phyloP scores from a whole-genome alignment of 83 land plant species.

The Isoetes engelmannii region DNA sequence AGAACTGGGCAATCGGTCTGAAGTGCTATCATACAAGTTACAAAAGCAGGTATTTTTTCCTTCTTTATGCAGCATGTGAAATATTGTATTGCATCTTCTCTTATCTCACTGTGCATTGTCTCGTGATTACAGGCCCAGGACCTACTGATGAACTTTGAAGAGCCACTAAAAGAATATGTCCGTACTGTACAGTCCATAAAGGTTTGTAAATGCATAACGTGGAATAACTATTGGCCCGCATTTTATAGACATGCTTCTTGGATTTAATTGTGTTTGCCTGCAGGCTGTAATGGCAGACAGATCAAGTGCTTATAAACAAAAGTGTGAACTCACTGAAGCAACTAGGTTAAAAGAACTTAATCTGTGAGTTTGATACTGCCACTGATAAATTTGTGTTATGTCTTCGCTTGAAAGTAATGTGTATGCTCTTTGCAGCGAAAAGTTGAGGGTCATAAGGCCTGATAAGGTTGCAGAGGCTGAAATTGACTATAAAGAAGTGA shows the following conservation, averaged over 20 bases:
- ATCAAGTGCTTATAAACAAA: slow-evolving; percentile 80
- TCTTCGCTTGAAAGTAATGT: slow-evolving; percentile 8
- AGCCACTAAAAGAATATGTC: slow-evolving; percentile 95
- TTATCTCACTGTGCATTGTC: not conserved
- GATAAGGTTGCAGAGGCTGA: slow-evolving; percentile 81
- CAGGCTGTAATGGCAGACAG: slow-evolving; percentile 83
- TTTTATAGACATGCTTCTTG: not conserved
- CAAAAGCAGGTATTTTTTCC: slow-evolving; percentile 51
- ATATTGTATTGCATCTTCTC: slow-evolving; percentile 3
- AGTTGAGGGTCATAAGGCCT: slow-evolving; percentile 63
- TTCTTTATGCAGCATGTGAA: not conserved
- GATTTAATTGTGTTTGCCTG: slow-evolving; percentile 11
- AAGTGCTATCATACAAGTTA: slow-evolving; percentile 61
- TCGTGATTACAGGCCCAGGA: slow-evolving; percentile 58
- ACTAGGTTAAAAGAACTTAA: slow-evolving; percentile 80
- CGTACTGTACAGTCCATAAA: slow-evolving; percentile 89
- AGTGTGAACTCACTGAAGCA: slow-evolving; percentile 74
- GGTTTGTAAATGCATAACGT: no score
- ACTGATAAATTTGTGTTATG: not conserved
- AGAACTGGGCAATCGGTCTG: slow-evolving; percentile 72
- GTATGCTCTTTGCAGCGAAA: slow-evolving; percentile 54
- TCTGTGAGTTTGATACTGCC: slow-evolving; percentile 47
- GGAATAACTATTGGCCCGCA: not conserved
- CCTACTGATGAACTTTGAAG: slow-evolving; percentile 85
- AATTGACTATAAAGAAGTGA: slow-evolving; percentile 63